Base-by-base conservation (phyloP, 2,329 filamentous ascomycete genomes). In the Sphaerulina vaccinii region DNA sequence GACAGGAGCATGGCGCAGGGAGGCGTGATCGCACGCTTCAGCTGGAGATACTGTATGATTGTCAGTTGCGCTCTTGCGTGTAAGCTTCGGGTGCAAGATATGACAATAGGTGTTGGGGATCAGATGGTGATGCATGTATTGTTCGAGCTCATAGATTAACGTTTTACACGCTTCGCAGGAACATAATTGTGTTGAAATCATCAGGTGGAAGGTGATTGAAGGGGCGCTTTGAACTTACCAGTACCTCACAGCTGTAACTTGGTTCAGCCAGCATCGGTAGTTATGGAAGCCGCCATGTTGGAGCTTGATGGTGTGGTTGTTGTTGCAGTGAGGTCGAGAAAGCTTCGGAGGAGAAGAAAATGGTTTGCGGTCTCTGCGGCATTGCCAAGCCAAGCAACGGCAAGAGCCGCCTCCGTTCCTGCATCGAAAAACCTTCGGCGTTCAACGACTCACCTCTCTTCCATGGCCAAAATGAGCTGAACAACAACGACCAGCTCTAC, bases 91-190 rank as follows among this genome's bases (percentile, higher is more conserved):
- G 38, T 42, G 42, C 40, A 35, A 45, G 40, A 15, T 13, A 32
- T 32, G 27, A 32, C 27, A 29, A 39, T 37, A 21, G 35, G 38
- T 42, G 41, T 50, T 38, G 33, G 33, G 49, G 61, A 64, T 70
- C 68, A 70, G 68, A 70, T 70, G 68, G 68, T 70, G 66, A 68
- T 70, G 68, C 68, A 70, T 70, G 68, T 70, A 45, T 68, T 64
- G 65, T 70, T 68, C 66, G 27, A 32, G 27, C 27, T 32, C 27
- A 32, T 32, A 13, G n/a, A 32, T n/a, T 32, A 32, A 47, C 62
- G 65, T 68, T 63, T 68, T 67, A 70, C 65, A 55, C 54, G 54
- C 48, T 54, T 69, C 68, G 57, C 68, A 65, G 58, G 66, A 68
- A 70, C 66, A 61, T 39, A 40, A 57, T 61, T 64, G 64, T 68